A percentile compares a stretch with the other conserved stretches of the same genome.
These are phyloP conservation scores for Cercospora brassicicola DNA, from an alignment of 2,329 filamentous ascomycete genomes.

Conservation along the genomic window DNA sequence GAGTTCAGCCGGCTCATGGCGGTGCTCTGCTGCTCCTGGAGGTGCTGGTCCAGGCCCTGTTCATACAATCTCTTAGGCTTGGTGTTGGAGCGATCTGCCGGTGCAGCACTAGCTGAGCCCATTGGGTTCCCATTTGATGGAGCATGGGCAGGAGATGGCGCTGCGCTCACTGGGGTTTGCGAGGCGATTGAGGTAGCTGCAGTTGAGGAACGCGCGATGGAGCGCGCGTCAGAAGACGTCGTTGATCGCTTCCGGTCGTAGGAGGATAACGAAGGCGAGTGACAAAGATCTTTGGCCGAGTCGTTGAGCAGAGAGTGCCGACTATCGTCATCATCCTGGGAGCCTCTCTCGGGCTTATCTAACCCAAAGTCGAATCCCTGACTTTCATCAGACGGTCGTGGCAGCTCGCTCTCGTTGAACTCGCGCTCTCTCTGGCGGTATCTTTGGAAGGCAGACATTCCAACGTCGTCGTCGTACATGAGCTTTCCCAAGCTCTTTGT, in stretches of 20 bases:
- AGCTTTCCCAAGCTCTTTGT: constrained; percentile 62
- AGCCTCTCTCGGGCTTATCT: constrained; percentile 38
- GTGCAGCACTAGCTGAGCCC: constrained; percentile 24
- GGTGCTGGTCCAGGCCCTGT: constrained; percentile 73
- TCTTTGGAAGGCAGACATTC: constrained; percentile 78
- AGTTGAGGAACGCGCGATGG: constrained; percentile 73
- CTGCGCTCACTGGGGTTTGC: constrained; percentile 51
- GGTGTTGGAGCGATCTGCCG: constrained; percentile 64
- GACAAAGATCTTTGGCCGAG: constrained; percentile 42
- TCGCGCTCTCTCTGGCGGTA: constrained; percentile 61
- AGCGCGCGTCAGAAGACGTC: constrained; percentile 73
- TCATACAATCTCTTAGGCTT: constrained; percentile 79
- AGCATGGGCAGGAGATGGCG: constrained; percentile 46
- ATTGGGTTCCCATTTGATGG: constrained; percentile 50
- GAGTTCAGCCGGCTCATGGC: constrained; percentile 78
- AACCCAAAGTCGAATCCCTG: constrained; percentile 39
- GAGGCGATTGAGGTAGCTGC: constrained; percentile 87
- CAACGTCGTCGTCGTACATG: constrained; percentile 84
- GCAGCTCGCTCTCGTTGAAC: constrained; percentile 44
- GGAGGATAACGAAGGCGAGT: constrained; percentile 59
- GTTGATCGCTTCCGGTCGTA: constrained; percentile 79
- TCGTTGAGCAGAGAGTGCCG: constrained; percentile 47
- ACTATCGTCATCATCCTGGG: constrained; percentile 45
- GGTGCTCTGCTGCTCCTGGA: constrained; percentile 76
- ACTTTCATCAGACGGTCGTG: constrained; percentile 32